These are phyloP conservation scores for Gaertneriomyces sp. DNA, from an alignment of 192 early-diverging fungal species.

Conservation along the genomic window DNA sequence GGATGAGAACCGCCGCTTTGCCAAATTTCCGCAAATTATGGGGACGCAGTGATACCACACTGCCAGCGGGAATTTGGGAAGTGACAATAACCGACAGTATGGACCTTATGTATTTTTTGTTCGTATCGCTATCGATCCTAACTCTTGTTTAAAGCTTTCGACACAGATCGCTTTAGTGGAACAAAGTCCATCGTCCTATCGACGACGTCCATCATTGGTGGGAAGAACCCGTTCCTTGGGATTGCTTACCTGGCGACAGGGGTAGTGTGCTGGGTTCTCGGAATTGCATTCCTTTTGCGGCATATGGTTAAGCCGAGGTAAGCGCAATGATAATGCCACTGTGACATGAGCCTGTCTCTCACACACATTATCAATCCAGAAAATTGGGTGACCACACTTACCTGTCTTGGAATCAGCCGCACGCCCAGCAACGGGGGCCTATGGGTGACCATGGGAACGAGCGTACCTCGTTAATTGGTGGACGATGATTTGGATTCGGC, in stretches of 20 bases:
- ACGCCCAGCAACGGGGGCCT: background rate
- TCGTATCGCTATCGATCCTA: background rate
- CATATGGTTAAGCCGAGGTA: conserved; percentile 92
- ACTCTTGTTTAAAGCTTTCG: conserved; percentile 59
- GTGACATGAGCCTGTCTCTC: too few species aligned
- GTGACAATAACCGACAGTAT: conserved; percentile 48
- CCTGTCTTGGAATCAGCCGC: conserved; percentile 89
- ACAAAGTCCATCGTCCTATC: conserved; percentile 94
- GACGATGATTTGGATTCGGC: too few species aligned
- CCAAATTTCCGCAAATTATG: conserved; percentile 97
- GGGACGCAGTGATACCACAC: conserved; percentile 53
- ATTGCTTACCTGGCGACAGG: conserved; percentile 93
- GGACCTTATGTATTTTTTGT: conserved; percentile 80
- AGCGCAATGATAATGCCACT: background rate
- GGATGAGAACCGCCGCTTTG: conserved; percentile 96
- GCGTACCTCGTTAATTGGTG: too few species aligned
- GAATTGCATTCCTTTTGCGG: conserved; percentile 80
- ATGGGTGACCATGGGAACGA: too few species aligned
- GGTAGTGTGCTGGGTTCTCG: conserved; percentile 82
- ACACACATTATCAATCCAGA: conserved; percentile 36
- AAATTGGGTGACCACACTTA: conserved; percentile 96
- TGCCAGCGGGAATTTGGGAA: conserved; percentile 18
- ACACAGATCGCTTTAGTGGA: conserved; percentile 82
- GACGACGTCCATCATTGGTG: conserved; percentile 90
- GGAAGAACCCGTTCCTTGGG: conserved; percentile 95